These are phyloP conservation scores for Metschnikowia chrysomelidarum DNA, from an alignment of 805 yeast species.

Conservation along the genomic window DNA sequence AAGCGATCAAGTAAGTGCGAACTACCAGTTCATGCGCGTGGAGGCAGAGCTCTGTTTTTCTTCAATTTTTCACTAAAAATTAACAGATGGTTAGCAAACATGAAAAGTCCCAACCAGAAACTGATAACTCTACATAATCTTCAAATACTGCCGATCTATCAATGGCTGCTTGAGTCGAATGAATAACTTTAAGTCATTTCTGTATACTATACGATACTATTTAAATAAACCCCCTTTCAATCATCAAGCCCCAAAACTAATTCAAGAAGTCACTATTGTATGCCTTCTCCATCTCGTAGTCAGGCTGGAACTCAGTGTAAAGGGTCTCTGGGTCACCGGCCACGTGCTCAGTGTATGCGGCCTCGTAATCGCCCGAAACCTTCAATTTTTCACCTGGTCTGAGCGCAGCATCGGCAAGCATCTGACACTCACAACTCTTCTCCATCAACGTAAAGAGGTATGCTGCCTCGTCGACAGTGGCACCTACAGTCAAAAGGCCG, in stretches of 20 bases:
- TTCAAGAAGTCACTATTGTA: slow-evolving; percentile 24
- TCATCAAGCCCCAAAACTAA: slow-evolving; percentile 8
- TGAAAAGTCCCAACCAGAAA: too few relatives aligned
- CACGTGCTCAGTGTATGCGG: slow-evolving; percentile 60
- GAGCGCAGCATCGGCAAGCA: slow-evolving; percentile 56
- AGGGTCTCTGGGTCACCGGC: slow-evolving; percentile 65
- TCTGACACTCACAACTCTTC: slow-evolving; percentile 61
- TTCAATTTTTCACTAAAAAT: too few relatives aligned
- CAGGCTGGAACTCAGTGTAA: slow-evolving; percentile 74
- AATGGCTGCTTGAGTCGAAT: too few relatives aligned
- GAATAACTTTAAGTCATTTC: too few relatives aligned
- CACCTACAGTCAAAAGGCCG: slow-evolving; percentile 69
- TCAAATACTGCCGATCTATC: too few relatives aligned
- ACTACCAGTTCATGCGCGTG: too few relatives aligned
- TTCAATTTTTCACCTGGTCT: slow-evolving; percentile 39
- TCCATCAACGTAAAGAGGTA: slow-evolving; percentile 63
- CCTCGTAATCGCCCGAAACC: slow-evolving; percentile 58
- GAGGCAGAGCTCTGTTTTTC: too few relatives aligned
- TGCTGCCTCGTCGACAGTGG: slow-evolving; percentile 74
- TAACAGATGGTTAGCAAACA: too few relatives aligned
- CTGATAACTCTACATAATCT: too few relatives aligned
- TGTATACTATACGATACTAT: too few relatives aligned
- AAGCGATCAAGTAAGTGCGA: too few relatives aligned
- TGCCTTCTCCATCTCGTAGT: slow-evolving; percentile 44
- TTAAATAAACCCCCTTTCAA: too few relatives aligned